These are phyloP conservation scores for Beta vulgaris DNA, from an alignment of 148 eudicot species.

Conservation along the genomic window DNA sequence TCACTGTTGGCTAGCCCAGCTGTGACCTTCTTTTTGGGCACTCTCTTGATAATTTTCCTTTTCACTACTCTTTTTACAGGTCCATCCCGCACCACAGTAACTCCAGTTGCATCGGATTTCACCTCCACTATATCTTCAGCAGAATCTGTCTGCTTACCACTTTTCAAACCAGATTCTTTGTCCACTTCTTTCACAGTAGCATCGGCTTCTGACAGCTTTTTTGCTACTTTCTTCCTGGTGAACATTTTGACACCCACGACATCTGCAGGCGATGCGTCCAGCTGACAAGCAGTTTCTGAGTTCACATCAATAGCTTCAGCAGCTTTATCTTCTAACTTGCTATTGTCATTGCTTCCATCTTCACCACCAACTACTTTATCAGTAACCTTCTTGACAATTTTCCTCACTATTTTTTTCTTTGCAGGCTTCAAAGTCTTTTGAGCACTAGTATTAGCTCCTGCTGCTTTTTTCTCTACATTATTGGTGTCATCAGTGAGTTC, in stretches of 20 bases:
- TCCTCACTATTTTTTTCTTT: slow-evolving; percentile 73
- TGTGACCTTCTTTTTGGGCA: slow-evolving; percentile 52
- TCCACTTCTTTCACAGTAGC: slow-evolving; percentile 34
- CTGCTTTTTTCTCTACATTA: slow-evolving; percentile 33
- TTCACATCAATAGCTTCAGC: slow-evolving; percentile 27
- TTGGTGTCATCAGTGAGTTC: slow-evolving; percentile 35
- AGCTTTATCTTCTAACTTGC: slow-evolving; percentile 39
- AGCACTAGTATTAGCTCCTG: slow-evolving; percentile 27
- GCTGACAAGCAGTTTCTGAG: slow-evolving; percentile 40
- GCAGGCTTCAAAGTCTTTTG: slow-evolving; percentile 37
- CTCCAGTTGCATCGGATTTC: slow-evolving; percentile 35
- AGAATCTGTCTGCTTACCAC: slow-evolving; percentile 31
- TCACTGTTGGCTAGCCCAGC: slow-evolving; percentile 37
- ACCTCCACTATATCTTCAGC: slow-evolving; percentile 39
- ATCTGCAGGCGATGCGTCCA: slow-evolving; percentile 42
- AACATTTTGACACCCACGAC: slow-evolving; percentile 47
- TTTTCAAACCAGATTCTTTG: slow-evolving; percentile 30
- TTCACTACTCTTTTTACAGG: slow-evolving; percentile 51
- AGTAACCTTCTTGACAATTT: slow-evolving; percentile 63
- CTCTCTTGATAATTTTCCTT: slow-evolving; percentile 76
- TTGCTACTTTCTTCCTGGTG: slow-evolving; percentile 51
- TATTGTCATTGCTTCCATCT: slow-evolving; percentile 30
- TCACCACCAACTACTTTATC: slow-evolving; percentile 41
- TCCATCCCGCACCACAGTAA: slow-evolving; percentile 36
- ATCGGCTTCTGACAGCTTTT: slow-evolving; percentile 41